Evolutionary conservation across 192 early-diverging fungal species (phyloP), one percentile per base, ranked within the genome.

Genomic region (Entrophospora sp.): DNA sequence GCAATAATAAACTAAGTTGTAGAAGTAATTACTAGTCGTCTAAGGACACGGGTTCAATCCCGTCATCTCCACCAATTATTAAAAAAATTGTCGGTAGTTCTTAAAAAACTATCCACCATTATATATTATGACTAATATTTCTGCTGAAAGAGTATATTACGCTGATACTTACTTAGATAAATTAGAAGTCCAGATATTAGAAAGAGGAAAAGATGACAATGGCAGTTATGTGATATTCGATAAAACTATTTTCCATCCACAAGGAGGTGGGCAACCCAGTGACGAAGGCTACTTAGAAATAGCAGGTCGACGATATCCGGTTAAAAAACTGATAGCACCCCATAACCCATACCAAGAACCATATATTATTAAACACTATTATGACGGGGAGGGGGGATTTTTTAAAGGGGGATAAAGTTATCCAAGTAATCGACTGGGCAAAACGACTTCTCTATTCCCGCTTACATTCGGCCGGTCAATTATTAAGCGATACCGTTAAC

Each of bases 41-140:
- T 52, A 52, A 52, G 49, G 49, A 52, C 49, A n/a, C 24, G 49
- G 49, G 49, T 52, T 52, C 49, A 52, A 52, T 52, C 49, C 49
- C 49, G 24, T n/a, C 49, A 52, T 52, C 49, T 52, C 49, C 49
- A 52, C 49, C 49, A n/a, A n/a, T n/a, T n/a, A n/a, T n/a, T n/a
- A n/a, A n/a, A n/a, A n/a, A n/a, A n/a, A n/a, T n/a, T n/a, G n/a
- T n/a, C n/a, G n/a, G n/a, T n/a, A n/a, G n/a, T n/a, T n/a, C n/a
- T n/a, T n/a, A n/a, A n/a, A n/a, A n/a, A n/a, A n/a, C n/a, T n/a
- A n/a, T n/a, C n/a, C n/a, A n/a, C n/a, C n/a, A n/a, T n/a, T n/a
- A n/a, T n/a, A n/a, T n/a, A n/a, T n/a, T n/a, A n/a, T n/a, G n/a
- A n/a, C n/a, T n/a, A n/a, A n/a, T n/a, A n/a, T n/a, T n/a, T n/a